Percentiles rank a stretch among this genome's conserved stretches.
Conservation (phyloP, 2,329 filamentous ascomycete species). For the Alternaria brassicae region DNA sequence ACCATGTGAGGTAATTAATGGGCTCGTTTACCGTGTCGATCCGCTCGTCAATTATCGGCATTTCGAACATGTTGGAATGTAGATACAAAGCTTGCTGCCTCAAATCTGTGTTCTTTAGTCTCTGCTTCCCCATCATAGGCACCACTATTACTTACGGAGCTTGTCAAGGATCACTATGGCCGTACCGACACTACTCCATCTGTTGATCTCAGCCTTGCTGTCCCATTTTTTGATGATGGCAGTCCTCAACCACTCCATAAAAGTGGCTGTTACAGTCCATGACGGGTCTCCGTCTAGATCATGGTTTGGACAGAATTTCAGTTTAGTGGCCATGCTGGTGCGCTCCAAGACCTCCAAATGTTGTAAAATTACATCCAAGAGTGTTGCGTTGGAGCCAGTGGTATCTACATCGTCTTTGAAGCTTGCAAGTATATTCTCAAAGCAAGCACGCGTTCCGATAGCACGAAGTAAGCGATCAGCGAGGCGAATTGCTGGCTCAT, state of each 20-base stretch:
- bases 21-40: slow-evolving; percentile 79
- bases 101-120: slow-evolving; percentile 32
- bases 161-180: slow-evolving; percentile 76
- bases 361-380: slow-evolving; percentile 31
- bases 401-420: slow-evolving; percentile 12
- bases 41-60: slow-evolving; percentile 76
- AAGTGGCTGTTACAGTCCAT: slow-evolving; percentile 46
- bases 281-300: slow-evolving; percentile 38
- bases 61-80: slow-evolving; percentile 69
- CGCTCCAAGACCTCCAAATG: slow-evolving; percentile 37
- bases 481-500: slow-evolving; percentile 60
- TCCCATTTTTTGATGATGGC: slow-evolving; percentile 83
- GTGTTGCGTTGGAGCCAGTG: background rate
- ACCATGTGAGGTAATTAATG: slow-evolving; percentile 69
- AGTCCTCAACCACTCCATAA: slow-evolving; percentile 74
- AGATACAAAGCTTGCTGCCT: slow-evolving; percentile 57
- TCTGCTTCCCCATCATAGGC: too few relatives aligned
- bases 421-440: slow-evolving; percentile 56
- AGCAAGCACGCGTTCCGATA: slow-evolving; percentile 58
- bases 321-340: slow-evolving; percentile 29
- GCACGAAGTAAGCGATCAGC: slow-evolving; percentile 58
- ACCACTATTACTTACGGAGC: slow-evolving; percentile 64
- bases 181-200: slow-evolving; percentile 75
- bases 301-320: slow-evolving; percentile 23
- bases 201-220: slow-evolving; percentile 72